These are phyloP conservation scores for Aeschynomene evenia DNA, from an alignment of 306 rosid genomes.

Conservation along the genomic window DNA sequence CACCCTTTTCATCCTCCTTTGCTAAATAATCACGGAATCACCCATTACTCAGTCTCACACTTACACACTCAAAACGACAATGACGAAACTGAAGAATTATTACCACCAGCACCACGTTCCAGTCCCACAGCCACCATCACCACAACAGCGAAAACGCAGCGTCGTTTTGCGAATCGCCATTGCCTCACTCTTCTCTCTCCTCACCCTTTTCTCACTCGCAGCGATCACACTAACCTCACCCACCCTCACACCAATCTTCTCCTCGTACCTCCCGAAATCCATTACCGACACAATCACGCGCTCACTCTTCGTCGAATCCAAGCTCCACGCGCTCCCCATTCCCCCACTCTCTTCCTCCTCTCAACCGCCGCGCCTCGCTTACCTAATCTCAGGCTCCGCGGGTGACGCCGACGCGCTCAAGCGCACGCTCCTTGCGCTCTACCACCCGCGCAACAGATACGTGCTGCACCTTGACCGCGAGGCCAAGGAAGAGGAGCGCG, in stretches of 20 bases:
- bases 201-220: slow-evolving; percentile 44
- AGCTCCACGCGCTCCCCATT: slow-evolving; percentile 57
- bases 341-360: slow-evolving; percentile 35
- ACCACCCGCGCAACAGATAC: slow-evolving; percentile 73
- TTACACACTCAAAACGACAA: slow-evolving; percentile 14
- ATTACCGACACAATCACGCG: slow-evolving; percentile 31
- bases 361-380: slow-evolving; percentile 66
- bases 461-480: slow-evolving; percentile 76
- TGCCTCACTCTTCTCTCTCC: slow-evolving; percentile 51
- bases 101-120: slow-evolving; percentile 49
- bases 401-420: slow-evolving; percentile 54
- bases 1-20: too few relatives aligned
- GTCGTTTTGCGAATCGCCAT: slow-evolving; percentile 56
- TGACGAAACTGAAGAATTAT: slow-evolving; percentile 72
- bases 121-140: background rate
- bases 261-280: slow-evolving; percentile 40
- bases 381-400: slow-evolving; percentile 73
- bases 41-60: too few relatives aligned
- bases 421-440: slow-evolving; percentile 72
- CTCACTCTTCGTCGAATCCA: slow-evolving; percentile 70
- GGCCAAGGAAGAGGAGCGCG: slow-evolving; percentile 55
- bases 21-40: too few relatives aligned
- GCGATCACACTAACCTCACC: slow-evolving; percentile 42
- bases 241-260: slow-evolving; percentile 40
- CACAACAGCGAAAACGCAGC: slow-evolving; percentile 50